Conservation (phyloP, 2,329 filamentous ascomycete species). For the Monosporascus cannonballus region DNA sequence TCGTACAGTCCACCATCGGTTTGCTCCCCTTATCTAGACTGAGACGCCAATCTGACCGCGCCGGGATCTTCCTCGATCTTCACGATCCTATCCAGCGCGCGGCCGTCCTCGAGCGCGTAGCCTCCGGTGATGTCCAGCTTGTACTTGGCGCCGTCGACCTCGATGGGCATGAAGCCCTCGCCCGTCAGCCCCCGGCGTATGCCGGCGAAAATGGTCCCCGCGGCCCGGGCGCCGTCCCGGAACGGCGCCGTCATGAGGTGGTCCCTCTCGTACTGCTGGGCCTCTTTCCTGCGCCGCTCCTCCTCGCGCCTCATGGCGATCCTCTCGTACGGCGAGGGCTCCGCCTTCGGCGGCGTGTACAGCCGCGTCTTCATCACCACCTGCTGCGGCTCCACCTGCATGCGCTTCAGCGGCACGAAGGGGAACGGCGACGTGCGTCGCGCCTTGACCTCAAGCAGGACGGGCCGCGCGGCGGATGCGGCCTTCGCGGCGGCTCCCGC, state of each 20-base stretch:
- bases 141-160: conserved; percentile 40
- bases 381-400: conserved; percentile 31
- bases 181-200: conserved; percentile 47
- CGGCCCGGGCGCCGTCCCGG: conserved; percentile 38
- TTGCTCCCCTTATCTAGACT: not conserved
- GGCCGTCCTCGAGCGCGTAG: conserved; percentile 54
- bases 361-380: conserved; percentile 33
- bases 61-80: conserved; percentile 23
- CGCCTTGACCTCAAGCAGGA: conserved; percentile 48
- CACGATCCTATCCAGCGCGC: conserved; percentile 51
- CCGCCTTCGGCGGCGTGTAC: conserved; percentile 7
- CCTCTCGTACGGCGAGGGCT: conserved; percentile 18
- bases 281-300: conserved; percentile 28
- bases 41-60: conserved; percentile 6
- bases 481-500: conserved; percentile 7
- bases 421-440: conserved; percentile 40
- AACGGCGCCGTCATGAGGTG: conserved; percentile 54
- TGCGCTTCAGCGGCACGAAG: conserved; percentile 36
- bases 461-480: conserved; percentile 15
- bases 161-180: conserved; percentile 49
- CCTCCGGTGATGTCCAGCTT: conserved; percentile 54
- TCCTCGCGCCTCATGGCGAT: conserved; percentile 28
- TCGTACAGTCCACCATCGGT: not conserved
- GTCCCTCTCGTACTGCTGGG: conserved; percentile 45
- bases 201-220: conserved; percentile 36